Base-by-base conservation (phyloP, 1,284 basidiomycete species). In the Athelia psychrophila region DNA sequence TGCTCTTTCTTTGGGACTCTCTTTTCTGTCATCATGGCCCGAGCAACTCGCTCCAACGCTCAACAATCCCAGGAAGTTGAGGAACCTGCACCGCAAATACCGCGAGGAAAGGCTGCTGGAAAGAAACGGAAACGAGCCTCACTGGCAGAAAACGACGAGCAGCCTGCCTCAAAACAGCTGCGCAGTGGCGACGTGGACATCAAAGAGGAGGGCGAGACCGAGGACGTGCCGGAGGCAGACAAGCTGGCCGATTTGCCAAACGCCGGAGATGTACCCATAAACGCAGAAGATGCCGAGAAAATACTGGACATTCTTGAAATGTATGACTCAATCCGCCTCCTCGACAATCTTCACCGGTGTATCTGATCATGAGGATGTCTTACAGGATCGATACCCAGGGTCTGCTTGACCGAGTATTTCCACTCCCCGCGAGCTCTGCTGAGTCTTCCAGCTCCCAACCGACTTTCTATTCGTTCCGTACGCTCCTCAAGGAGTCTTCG, bases 401-500 rank as follows among this genome's bases (percentile, higher is more conserved):
- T 49, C 73, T 91, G 3, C 80, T 92, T n/a, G 87, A 91, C 74
- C 83, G 88, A 59, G 85, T 88, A 56, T 86, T 88, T 62, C 81
- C 84, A 19, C 68, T 83, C 6, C 69, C 76, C 15, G 66, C 62
- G 2, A 58, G 73, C 53, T 60, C 69, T 32, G 64, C 64, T 49
- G 63, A 72, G 15, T 64, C 76, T 16, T 66, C 70, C 16, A 62
- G 68, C 1, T 67, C 68, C 44, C 68, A 63, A 55, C 58, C 65
- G 33, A 60, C 64, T 35, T 72, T 78, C 0, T 73, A 75, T 55
- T 89, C 88, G 8, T 73, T 91, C 47, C 82, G 88, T 44, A 69
- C 77, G 0, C 74, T 91, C 8, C 76, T 91, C 51, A 69, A 73
- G 54, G 74, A 83, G 19, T 66, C 84, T 4, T 65, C 77, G 8